Percentiles rank a stretch among this genome's conserved stretches.
Conservation (phyloP, 176 grass and related monocot species). For the Lolium rigidum region DNA sequence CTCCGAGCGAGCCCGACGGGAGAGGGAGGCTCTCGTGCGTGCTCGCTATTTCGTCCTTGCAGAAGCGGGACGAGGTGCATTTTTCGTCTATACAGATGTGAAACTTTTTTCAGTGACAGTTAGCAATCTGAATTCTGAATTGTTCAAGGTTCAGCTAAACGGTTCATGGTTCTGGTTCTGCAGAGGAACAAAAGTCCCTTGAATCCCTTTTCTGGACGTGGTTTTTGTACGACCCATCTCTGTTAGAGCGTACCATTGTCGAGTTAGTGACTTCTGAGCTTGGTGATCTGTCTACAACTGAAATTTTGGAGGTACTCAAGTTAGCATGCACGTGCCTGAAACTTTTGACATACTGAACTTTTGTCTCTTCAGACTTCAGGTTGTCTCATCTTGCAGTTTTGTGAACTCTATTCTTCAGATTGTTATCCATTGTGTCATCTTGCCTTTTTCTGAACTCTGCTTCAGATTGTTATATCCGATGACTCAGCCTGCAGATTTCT, state of each 20-base stretch:
- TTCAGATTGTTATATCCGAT: too few species aligned
- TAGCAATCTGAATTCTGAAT: not conserved
- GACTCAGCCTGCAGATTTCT: too few species aligned
- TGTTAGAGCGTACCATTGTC: not conserved
- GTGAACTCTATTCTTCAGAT: not conserved
- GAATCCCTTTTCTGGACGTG: not conserved
- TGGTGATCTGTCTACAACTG: not conserved
- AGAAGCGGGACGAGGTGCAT: too few species aligned
- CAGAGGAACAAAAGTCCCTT: not conserved
- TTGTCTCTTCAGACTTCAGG: not conserved
- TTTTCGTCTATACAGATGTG: too few species aligned
- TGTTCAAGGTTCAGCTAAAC: not conserved
- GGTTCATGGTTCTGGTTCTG: not conserved
- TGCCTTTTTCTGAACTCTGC: not conserved
- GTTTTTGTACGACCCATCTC: not conserved
- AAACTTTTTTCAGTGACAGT: too few species aligned
- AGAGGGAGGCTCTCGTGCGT: not conserved
- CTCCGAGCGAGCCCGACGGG: not conserved
- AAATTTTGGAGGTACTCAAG: not conserved
- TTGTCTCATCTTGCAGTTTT: not conserved
- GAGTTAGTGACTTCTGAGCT: not conserved
- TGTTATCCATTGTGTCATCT: not conserved
- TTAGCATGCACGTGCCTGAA: not conserved
- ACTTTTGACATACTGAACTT: not conserved
- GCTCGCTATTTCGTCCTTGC: too few species aligned